These are phyloP conservation scores for Phytophthora ohioensis DNA, from an alignment of 352 stramenopile genomes.

Conservation along the genomic window DNA sequence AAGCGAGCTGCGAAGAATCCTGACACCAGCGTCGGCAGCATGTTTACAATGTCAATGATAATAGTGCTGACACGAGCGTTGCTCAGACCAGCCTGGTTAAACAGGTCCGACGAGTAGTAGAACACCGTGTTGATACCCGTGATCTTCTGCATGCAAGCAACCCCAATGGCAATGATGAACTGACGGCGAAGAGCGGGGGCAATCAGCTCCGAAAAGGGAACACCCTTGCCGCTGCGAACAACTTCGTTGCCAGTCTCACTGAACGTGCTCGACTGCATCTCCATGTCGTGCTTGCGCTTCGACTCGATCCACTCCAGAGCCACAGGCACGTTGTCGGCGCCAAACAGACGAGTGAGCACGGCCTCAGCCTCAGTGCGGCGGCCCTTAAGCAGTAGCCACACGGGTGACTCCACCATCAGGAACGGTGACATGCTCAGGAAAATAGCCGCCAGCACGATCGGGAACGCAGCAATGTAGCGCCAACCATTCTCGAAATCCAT, in stretches of 20 bases:
- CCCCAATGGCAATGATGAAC: conserved; percentile 49
- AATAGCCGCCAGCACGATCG: conserved; percentile 52
- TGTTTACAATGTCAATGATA: conserved; percentile 51
- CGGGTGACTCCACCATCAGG: conserved; percentile 61
- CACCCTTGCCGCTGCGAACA: conserved; percentile 42
- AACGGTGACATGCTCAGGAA: conserved; percentile 57
- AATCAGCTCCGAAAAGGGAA: conserved; percentile 41
- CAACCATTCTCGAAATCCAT: conserved; percentile 58
- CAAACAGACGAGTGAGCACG: conserved; percentile 46
- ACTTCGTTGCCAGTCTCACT: conserved; percentile 41
- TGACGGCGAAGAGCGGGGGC: conserved; percentile 36
- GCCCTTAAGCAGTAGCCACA: conserved; percentile 59
- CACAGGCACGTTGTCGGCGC: conserved; percentile 45
- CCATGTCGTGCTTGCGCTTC: conserved; percentile 43
- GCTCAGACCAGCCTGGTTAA: conserved; percentile 42
- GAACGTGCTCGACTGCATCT: conserved; percentile 41
- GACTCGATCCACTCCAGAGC: conserved; percentile 52
- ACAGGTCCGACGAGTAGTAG: conserved; percentile 64
- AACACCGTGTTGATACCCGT: conserved; percentile 66
- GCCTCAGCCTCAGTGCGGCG: conserved; percentile 41
- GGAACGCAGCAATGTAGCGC: conserved; percentile 70
- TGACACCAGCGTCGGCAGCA: conserved; percentile 45
- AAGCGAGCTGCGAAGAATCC: conserved; percentile 42
- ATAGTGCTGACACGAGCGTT: conserved; percentile 46
- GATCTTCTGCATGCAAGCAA: conserved; percentile 55